These are phyloP conservation scores for Kurtzmaniella quercitrusa DNA, from an alignment of 1,139 yeast species.

Conservation along the genomic window DNA sequence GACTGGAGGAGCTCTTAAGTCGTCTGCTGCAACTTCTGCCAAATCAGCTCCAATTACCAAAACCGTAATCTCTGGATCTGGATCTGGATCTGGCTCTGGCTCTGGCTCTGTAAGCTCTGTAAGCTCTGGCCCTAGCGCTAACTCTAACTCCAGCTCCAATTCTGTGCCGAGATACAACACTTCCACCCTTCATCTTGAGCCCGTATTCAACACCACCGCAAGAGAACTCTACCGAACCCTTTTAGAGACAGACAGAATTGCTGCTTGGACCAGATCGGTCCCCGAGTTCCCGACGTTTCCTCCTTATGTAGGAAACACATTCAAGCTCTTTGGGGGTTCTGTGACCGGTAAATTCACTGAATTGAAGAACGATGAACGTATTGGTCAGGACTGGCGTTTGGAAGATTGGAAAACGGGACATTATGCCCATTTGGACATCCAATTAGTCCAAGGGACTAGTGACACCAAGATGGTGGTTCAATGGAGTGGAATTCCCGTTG, in stretches of 20 bases:
- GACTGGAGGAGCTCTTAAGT: slow-evolving; percentile 14
- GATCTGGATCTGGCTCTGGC: too few relatives aligned
- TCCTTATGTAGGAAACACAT: slow-evolving; percentile 59
- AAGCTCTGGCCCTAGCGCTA: slow-evolving; percentile 8
- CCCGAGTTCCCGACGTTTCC: slow-evolving; percentile 52
- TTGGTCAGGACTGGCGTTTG: slow-evolving; percentile 81
- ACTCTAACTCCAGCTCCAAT: slow-evolving; percentile 10
- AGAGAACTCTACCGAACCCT: slow-evolving; percentile 77
- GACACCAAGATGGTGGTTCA: slow-evolving; percentile 79
- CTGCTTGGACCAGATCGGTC: slow-evolving; percentile 85
- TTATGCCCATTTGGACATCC: slow-evolving; percentile 63
- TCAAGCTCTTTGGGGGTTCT: slow-evolving; percentile 84
- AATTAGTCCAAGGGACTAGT: slow-evolving; percentile 67
- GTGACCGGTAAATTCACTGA: slow-evolving; percentile 65
- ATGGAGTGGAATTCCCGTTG: slow-evolving; percentile 91
- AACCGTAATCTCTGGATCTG: too few relatives aligned
- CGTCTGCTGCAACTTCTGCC: too few relatives aligned
- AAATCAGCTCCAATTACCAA: too few relatives aligned
- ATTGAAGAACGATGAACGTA: slow-evolving; percentile 52
- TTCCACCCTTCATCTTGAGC: slow-evolving; percentile 70
- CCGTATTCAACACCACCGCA: slow-evolving; percentile 83
- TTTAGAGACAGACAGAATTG: slow-evolving; percentile 68
- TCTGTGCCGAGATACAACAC: slow-evolving; percentile 67
- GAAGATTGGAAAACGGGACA: slow-evolving; percentile 85
- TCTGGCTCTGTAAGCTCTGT: slow-evolving; percentile 7